Conservation (phyloP, 2,329 filamentous ascomycete genomes). For the Chrysosporium keratinophilum region DNA sequence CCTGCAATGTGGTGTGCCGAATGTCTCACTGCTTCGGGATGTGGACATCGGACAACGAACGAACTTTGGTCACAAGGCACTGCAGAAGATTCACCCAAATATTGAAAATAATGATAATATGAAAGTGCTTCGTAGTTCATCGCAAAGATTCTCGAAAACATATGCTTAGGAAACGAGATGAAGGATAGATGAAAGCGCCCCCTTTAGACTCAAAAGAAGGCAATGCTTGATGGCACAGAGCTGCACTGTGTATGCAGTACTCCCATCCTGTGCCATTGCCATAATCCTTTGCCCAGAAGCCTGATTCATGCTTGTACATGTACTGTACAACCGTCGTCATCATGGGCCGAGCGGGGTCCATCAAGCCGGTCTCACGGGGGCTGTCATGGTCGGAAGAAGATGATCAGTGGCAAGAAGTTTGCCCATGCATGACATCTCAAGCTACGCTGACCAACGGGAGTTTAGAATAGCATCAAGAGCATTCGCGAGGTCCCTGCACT, state of each 20-base stretch:
- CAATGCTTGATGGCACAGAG: not conserved
- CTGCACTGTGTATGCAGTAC: not conserved
- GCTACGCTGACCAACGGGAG: constrained; percentile 3
- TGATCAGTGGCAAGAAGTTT: not conserved
- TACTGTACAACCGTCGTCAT: not conserved
- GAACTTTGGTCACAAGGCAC: not conserved
- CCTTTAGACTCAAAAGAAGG: not conserved
- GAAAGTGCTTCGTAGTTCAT: not conserved
- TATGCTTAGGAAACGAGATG: not conserved
- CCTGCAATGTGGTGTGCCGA: not conserved
- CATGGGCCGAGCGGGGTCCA: not conserved
- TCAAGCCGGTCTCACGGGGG: not conserved
- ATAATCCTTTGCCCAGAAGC: not conserved
- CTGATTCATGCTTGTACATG: not conserved
- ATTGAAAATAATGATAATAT: not conserved
- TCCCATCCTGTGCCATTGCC: not conserved
- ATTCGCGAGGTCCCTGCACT: not conserved
- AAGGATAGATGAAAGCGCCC: not conserved
- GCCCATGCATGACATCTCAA: not conserved
- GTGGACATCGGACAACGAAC: not conserved
- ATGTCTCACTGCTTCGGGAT: constrained; percentile 5
- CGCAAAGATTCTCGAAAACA: not conserved
- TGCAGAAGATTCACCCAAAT: not conserved
- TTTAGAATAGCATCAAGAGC: not conserved
- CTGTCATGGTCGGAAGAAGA: not conserved